Conservation (phyloP, 2,329 filamentous ascomycete species). For the Neoscytalidium dimidiatum region DNA sequence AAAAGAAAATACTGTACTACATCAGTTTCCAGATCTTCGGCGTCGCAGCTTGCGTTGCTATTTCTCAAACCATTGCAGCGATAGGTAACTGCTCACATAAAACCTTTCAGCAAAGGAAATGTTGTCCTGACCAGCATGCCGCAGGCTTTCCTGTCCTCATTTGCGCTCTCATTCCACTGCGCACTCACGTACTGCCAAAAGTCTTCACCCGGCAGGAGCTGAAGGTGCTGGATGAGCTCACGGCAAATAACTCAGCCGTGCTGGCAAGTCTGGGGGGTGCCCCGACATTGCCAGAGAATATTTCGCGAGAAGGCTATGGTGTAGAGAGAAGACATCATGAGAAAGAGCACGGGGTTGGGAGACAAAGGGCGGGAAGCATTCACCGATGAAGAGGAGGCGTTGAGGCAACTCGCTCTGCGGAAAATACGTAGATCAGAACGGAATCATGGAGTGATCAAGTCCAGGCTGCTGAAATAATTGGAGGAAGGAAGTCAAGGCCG, state of each 20-base stretch:
- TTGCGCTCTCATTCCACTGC: conserved; percentile 55
- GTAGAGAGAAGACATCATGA: not conserved
- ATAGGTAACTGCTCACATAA: conserved; percentile 40
- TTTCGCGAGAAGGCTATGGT: not conserved
- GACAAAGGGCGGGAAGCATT: not conserved
- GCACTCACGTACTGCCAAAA: conserved; percentile 51
- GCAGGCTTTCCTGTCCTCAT: conserved; percentile 57
- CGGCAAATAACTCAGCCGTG: conserved; percentile 54
- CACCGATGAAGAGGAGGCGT: not conserved
- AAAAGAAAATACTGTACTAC: conserved; percentile 50
- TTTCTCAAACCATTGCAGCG: conserved; percentile 59
- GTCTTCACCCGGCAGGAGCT: conserved; percentile 54
- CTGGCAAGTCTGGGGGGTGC: conserved; percentile 54
- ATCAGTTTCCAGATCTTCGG: conserved; percentile 51
- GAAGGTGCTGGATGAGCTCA: conserved; percentile 52
- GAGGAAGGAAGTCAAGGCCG: too few species aligned
- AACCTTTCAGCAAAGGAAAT: too few species aligned
- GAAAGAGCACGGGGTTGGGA: not conserved
- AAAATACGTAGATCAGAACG: too few species aligned
- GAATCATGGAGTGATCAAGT: too few species aligned
- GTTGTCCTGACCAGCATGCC: not conserved
- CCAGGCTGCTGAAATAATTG: too few species aligned
- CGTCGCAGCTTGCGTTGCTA: conserved; percentile 53
- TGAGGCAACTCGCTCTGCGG: too few species aligned
- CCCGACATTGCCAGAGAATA: conserved; percentile 29